Percentiles rank a stretch among this genome's conserved stretches.
Conservation (phyloP, 129 eudicot genomes). For the Flaveria brownii region DNA sequence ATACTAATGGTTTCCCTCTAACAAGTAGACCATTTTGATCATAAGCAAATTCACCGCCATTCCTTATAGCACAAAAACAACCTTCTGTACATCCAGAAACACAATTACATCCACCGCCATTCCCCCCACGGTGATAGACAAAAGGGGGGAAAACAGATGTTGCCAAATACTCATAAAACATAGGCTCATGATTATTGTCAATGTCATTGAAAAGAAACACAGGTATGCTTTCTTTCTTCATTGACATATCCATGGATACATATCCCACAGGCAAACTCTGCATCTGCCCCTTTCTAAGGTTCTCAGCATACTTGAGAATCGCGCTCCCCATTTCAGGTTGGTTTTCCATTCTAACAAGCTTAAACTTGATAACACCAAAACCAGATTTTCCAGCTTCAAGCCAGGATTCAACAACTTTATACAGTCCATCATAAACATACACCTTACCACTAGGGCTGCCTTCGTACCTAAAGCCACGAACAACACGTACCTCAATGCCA, state of each 20-base stretch:
- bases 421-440: constrained; percentile 81
- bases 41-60: constrained; percentile 72
- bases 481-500: constrained; percentile 45
- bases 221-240: constrained; percentile 57
- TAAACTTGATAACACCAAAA: constrained; percentile 69
- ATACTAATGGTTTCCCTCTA: constrained; percentile 62
- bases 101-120: constrained; percentile 59
- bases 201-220: constrained; percentile 67
- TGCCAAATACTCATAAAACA: constrained; percentile 53
- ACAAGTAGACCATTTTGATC: constrained; percentile 57
- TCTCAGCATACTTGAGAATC: constrained; percentile 49
- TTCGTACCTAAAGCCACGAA: constrained; percentile 39
- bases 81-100: constrained; percentile 51
- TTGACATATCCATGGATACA: constrained; percentile 53
- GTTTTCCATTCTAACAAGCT: constrained; percentile 59
- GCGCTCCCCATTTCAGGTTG: constrained; percentile 77
- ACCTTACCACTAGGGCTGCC: constrained; percentile 47
- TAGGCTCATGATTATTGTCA: constrained; percentile 62
- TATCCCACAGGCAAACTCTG: constrained; percentile 54
- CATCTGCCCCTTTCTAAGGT: constrained; percentile 47
- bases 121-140: constrained; percentile 43
- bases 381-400: constrained; percentile 72
- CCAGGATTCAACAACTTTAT: constrained; percentile 56
- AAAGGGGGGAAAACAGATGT: constrained; percentile 64
- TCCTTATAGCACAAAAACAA: constrained; percentile 62